phyloP scores from a whole-genome alignment of 2,329 filamentous ascomycete species.

The Zymoseptoria tritici region DNA sequence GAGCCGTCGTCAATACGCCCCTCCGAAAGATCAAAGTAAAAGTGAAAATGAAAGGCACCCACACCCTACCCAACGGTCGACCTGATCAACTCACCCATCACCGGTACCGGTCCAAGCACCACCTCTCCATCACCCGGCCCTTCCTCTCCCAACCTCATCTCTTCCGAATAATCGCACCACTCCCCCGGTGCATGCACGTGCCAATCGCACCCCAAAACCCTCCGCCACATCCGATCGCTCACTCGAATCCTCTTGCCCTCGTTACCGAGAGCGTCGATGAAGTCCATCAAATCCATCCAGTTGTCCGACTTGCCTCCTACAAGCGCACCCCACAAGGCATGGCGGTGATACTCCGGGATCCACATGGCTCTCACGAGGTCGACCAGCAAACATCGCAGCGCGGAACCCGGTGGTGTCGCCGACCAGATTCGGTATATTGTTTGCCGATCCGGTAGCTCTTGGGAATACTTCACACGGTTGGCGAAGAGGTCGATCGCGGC shows the following conservation, averaged over 20 bases:
- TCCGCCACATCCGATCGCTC: slow-evolving; percentile 1
- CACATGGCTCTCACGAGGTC: slow-evolving; percentile 11
- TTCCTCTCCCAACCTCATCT: background rate
- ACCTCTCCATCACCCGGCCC: too few relatives aligned
- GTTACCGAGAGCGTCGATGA: slow-evolving; percentile 1
- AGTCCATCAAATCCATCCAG: slow-evolving; percentile 1
- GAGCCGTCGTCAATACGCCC: too few relatives aligned
- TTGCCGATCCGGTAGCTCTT: slow-evolving; percentile 9
- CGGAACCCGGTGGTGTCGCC: slow-evolving; percentile 1
- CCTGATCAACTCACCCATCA: too few relatives aligned
- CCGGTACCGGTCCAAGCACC: too few relatives aligned
- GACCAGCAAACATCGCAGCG: slow-evolving; percentile 7
- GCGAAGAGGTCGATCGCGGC: slow-evolving; percentile 6
- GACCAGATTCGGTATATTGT: slow-evolving; percentile 11
- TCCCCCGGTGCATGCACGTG: slow-evolving; percentile 2
- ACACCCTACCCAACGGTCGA: background rate
- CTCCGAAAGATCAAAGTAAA: background rate
- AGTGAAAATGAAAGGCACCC: background rate
- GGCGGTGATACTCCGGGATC: slow-evolving; percentile 2
- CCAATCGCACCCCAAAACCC: slow-evolving; percentile 9
- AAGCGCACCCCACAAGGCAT: slow-evolving; percentile 5
- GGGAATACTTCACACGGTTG: slow-evolving; percentile 2
- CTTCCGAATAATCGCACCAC: background rate
- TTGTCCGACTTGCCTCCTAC: slow-evolving; percentile 4
- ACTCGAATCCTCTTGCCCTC: slow-evolving; percentile 1